Evolutionary conservation across 495 filamentous ascomycete genomes (phyloP), one percentile per base, ranked within the genome.

Genomic region (Halenospora varia): DNA sequence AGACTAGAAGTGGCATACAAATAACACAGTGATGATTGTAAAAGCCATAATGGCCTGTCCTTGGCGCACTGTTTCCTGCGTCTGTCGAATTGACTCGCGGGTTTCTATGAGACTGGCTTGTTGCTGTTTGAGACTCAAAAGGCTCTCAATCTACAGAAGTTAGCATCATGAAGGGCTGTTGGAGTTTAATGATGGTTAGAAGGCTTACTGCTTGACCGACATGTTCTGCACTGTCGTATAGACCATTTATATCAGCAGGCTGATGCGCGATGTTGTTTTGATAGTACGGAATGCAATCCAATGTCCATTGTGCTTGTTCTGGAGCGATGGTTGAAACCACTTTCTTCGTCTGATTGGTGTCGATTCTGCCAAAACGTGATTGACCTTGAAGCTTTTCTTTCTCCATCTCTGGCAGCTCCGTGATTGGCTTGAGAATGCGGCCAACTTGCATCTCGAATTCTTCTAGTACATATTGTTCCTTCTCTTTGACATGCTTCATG

Each of bases 1-100:
- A n/a, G n/a, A n/a, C n/a, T n/a, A n/a, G n/a, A n/a, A n/a, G n/a
- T n/a, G n/a, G n/a, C n/a, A n/a, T n/a, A n/a, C n/a, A n/a, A 77
- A 77, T 3, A 86, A 74, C 41, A 86, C 83, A 1, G 81, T 85
- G 57, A 86, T 77, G 15, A 86, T 73, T 0, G 84, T 87, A 53
- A 87, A 86, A 0, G 85, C 74, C 82, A 86, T 83, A 29, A 87
- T 76, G 3, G 82, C 74, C 23, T 76, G 71, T 0, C 80, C 79
- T 58, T 88, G 83, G 18, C 73, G 75, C 13, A 81, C 72, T 0
- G 81, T 76, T 22, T 83, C 80, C 17, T 81, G 77, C 2, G 80
- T 80, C 47, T 84, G 79, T 65, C 76, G 77, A 1, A 79, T 68
- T 0, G 82, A 75, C 45, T 82, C 71, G 56, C 79, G 76, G 2